Evolutionary conservation across 2,329 filamentous ascomycete genomes (phyloP), one percentile per base, ranked within the genome.

Genomic region (Aspergillus nomiae): DNA sequence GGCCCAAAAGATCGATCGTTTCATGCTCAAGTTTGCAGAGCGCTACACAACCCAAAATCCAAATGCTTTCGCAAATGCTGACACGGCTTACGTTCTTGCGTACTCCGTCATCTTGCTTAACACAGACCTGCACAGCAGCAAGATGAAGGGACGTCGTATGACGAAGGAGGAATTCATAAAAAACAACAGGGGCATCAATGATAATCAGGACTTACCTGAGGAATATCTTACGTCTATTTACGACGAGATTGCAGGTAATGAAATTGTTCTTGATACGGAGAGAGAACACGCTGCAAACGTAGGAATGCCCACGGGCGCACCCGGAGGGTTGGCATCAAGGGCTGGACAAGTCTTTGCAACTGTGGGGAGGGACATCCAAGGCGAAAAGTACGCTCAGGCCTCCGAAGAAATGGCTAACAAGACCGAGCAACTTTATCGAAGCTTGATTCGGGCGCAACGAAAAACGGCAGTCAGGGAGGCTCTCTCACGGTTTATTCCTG

Each of bases 21-120:
- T 98, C 80, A 98, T 99, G 95, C 83, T 99, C 69, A 99, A 99
- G 77, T 99, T 98, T 79, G 95, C 95, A 11, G 94, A 98, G 77
- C 89, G 94, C 64, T 99, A 99, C 76, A 91, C 96, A 58, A 90
- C 90, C 64, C 94, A 94, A 34, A 99, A 99, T 70, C 95, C 95
- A 0, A 97, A 97, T 73, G 94, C 95, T 1, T 99, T 97, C 77
- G 95, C 95, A 41, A 99, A 98, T 73, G 96, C 95, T 2, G 96
- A 99, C 76, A 99, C 96, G 0, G 94, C 95, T 16, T 99, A 99
- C 70, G 92, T 99, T 10, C 83, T 99, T 43, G 90, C 93, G 0
- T 99, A 99, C 78, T 98, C 94, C 0, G 95, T 98, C 60, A 97
- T 99, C 71, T 84, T 99, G 86, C 82, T 99, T 58, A 99, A 99